These are phyloP conservation scores for Hypoxylon rubiginosum DNA, from an alignment of 2,329 filamentous ascomycete genomes.

Conservation along the genomic window DNA sequence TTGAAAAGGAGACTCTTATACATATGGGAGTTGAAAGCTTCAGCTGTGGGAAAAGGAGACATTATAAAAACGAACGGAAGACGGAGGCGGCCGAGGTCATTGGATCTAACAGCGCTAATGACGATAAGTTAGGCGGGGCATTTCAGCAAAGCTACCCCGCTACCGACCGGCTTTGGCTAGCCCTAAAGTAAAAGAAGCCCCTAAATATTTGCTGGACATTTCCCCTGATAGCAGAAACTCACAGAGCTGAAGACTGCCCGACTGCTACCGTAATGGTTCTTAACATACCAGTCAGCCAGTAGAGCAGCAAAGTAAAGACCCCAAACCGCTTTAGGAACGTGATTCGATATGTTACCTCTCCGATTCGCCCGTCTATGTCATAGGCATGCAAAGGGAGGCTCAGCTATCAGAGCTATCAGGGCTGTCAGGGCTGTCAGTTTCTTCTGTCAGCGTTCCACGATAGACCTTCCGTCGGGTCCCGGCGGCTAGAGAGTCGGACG, in stretches of 20 bases:
- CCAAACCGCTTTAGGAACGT: conserved; percentile 30
- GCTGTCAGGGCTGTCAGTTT: conserved; percentile 1
- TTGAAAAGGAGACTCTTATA: not conserved
- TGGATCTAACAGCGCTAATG: conserved; percentile 14
- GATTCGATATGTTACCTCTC: conserved; percentile 37
- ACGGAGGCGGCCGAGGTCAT: conserved; percentile 31
- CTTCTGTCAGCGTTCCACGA: conserved; percentile 12
- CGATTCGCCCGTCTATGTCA: conserved; percentile 42
- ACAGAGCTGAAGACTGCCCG: not conserved
- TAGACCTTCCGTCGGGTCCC: conserved; percentile 25
- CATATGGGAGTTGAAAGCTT: not conserved
- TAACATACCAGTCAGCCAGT: conserved; percentile 5
- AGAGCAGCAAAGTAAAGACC: not conserved
- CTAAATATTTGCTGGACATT: not conserved
- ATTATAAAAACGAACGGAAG: conserved; percentile 21
- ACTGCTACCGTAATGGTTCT: not conserved
- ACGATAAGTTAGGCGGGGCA: conserved; percentile 5
- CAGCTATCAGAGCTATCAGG: conserved; percentile 28
- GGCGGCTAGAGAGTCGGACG: conserved; percentile 32
- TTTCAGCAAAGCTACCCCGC: conserved; percentile 34
- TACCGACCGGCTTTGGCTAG: conserved; percentile 35
- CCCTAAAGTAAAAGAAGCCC: not conserved
- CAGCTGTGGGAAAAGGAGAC: conserved; percentile 5
- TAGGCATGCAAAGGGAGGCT: conserved; percentile 29
- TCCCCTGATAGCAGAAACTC: not conserved